A percentile compares a stretch with the other conserved stretches of the same genome.
phyloP scores from a whole-genome alignment of 2,329 filamentous ascomycete species.

The Sarocladiaceae sp. region DNA sequence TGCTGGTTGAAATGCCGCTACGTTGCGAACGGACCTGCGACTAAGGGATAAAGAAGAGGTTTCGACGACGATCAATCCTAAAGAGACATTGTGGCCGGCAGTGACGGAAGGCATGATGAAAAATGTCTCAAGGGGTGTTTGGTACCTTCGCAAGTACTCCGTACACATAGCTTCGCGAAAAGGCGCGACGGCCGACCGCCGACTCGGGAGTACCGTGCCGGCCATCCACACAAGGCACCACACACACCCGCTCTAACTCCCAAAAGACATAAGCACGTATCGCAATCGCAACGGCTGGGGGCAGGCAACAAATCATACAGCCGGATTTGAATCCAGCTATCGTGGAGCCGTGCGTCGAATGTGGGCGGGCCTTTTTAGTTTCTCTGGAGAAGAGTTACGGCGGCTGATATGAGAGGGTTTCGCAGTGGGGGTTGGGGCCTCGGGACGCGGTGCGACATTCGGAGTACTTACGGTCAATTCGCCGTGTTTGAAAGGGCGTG shows the following conservation, averaged over 20 bases:
- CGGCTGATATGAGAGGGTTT: no score
- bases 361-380: no score
- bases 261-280: background rate
- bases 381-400: background rate
- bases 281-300: no score
- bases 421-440: background rate
- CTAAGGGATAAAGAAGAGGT: no score
- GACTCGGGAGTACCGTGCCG: conserved; percentile 2
- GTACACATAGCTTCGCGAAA: no score
- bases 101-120: background rate
- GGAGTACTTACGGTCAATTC: background rate
- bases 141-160: no score
- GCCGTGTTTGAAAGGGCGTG: background rate
- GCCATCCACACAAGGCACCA: background rate
- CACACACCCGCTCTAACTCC: background rate
- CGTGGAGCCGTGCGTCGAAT: no score
- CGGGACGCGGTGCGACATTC: background rate
- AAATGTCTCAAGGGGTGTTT: background rate
- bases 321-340: no score
- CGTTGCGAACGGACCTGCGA: no score
- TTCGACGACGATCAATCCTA: no score
- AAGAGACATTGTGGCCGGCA: background rate
- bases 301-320: no score
- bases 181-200: conserved; percentile 3
- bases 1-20: no score